Evolutionary conservation across 2,329 filamentous ascomycete species (phyloP), one percentile per base, ranked within the genome.

Genomic region (Neoscytalidium dimidiatum): DNA sequence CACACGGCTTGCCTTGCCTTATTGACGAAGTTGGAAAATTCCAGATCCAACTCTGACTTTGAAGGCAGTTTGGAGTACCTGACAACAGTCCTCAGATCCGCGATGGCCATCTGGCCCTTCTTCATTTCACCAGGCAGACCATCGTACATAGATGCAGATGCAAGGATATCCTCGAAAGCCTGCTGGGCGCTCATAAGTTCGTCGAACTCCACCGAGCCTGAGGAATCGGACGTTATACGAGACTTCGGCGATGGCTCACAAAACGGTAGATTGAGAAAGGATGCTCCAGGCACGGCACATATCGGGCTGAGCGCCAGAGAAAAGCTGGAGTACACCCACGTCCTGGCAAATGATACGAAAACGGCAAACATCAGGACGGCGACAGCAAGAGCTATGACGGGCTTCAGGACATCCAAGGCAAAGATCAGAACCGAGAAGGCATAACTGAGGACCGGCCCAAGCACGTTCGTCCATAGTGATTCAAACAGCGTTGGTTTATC

Each of bases 51-150:
- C 75, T 93, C 89, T 38, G 90, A 85, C 31, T 86, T 86, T 13
- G 86, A 86, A 28, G 87, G 86, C 0, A 95, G 80, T 23, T 86
- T 83, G 69, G 89, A 92, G 77, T 89, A 88, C 43, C 86, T 84
- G 35, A 96, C 90, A 49, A 93, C 83, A 28, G 87, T 89, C 33
- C 90, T 86, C 26, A 95, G 79, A 70, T 94, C 91, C 44, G 91
- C 86, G 38, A 95, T 88, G 1, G 89, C 88, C 2, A 87, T 82
- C 75, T 94, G 91, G 2, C 89, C 88, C 9, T 87, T 85, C 79
- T 92, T 94, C 88, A 95, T 93, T 69, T 92, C 90, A 69, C 91
- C 82, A 0, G 91, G 91, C 3, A 95, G 78, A 1, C 86, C 87
- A 1, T 88, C 86, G 1, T 88, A 86, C 23, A 88, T 84, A 1